Evolutionary conservation across 2,329 filamentous ascomycete genomes (phyloP), one percentile per base, ranked within the genome.

Genomic region (Sporothrix phasma): DNA sequence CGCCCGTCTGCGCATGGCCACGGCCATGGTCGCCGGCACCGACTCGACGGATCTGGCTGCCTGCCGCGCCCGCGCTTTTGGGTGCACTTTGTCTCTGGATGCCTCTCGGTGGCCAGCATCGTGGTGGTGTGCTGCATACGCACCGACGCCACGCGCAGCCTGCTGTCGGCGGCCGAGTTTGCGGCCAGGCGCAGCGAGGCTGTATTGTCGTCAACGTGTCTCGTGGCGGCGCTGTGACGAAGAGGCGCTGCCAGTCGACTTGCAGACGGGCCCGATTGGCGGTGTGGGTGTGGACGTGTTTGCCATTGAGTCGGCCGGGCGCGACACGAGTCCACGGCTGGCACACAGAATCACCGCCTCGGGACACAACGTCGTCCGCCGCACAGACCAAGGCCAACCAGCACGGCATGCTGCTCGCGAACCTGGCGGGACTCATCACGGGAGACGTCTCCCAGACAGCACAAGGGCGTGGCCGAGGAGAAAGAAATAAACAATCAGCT

Each of bases 211-310:
- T 75, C 58, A 75, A 75, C 56, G 73, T 74, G 49, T 72, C 73
- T 2, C 66, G 74, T 7, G 74, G 74, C 5, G 69, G 69, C 10
- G 63, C 74, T 7, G 70, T 76, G 73, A 76, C 65, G 74, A 76
- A 64, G 69, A 69, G 10, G 74, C 73, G 3, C 63, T 76, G 54
- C 66, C 75, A 1, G 67, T 70, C 7, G 73, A 73, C 11, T 66
- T 76, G 61, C 67, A 71, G 29, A 58, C 47, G 7, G 70, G 70
- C 2, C 69, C 70, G 54, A 69, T 75, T 1, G 69, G 71, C 11
- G 73, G 73, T 3, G 72, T 72, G 1, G 73, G 72, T 1, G 62
- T 74, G 5, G 74, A 76, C 53, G 73, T 75, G 3, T 71, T 72
- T 66, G 71, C 69, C 17, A 70, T 72, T 45, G 74, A 75, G 66